phyloP scores from a whole-genome alignment of 768 basidiomycete genomes.

The Cantharellus anzutake region DNA sequence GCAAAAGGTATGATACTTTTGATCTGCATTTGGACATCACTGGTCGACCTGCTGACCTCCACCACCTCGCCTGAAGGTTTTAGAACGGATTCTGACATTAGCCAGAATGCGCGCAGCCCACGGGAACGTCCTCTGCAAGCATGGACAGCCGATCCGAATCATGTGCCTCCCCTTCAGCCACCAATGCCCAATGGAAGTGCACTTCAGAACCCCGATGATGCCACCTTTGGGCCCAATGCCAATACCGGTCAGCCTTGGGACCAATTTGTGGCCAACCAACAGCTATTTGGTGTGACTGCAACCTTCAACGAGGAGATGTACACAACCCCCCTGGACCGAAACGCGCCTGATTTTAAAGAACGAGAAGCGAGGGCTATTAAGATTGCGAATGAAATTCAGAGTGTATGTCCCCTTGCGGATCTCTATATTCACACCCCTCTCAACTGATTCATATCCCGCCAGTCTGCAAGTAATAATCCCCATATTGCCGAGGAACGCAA shows the following conservation, averaged over 20 bases:
- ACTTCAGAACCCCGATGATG: constrained; percentile 30
- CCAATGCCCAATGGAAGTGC: constrained; percentile 8
- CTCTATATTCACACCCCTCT: not conserved
- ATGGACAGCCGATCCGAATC: constrained; percentile 34
- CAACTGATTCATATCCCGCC: constrained; percentile 6
- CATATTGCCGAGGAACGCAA: constrained; percentile 85
- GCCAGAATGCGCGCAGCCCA: constrained; percentile 22
- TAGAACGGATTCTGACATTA: constrained; percentile 68
- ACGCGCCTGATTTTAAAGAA: constrained; percentile 70
- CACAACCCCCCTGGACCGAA: constrained; percentile 82
- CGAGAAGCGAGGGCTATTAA: constrained; percentile 71
- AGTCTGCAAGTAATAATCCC: constrained; percentile 50
- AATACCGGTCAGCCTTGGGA: constrained; percentile 46
- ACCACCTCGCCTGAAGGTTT: constrained; percentile 31
- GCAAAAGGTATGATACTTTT: not conserved
- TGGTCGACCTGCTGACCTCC: not conserved
- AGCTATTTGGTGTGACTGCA: constrained; percentile 79
- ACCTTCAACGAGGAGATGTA: constrained; percentile 87
- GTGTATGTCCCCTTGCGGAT: not conserved
- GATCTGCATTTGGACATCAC: constrained; percentile 1
- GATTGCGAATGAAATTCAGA: constrained; percentile 81
- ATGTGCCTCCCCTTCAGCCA: constrained; percentile 4
- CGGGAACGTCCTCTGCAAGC: constrained; percentile 68
- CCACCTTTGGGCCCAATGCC: constrained; percentile 41
- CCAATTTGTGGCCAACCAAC: constrained; percentile 86